Evolutionary conservation across 2,329 filamentous ascomycete genomes (phyloP).

Genomic region (Calonectria honghensis): DNA sequence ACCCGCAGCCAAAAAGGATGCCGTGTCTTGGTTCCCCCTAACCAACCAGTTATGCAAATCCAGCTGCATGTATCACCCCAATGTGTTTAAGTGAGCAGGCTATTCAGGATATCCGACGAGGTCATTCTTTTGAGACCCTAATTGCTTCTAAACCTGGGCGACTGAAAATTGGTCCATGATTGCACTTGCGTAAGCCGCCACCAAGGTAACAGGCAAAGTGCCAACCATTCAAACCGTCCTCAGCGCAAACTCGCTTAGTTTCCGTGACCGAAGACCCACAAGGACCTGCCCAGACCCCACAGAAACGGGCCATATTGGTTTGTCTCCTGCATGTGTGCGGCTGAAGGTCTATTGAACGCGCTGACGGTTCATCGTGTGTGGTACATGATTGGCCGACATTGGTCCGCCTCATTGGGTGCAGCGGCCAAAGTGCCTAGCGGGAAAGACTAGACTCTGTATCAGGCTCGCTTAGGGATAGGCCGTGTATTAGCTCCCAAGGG

Average conservation of each 20-base stretch:
- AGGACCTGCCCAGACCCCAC: background rate
- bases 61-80: background rate
- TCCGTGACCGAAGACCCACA: background rate
- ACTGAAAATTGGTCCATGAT: background rate
- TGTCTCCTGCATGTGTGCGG: background rate
- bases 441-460: too few species aligned
- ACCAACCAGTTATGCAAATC: background rate
- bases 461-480: background rate
- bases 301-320: background rate
- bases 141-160: background rate
- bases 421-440: background rate
- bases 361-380: background rate
- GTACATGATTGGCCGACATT: background rate
- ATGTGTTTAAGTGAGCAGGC: too few species aligned
- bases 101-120: too few species aligned
- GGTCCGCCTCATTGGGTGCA: background rate
- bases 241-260: background rate
- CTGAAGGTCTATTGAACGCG: background rate
- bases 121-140: background rate
- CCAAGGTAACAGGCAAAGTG: background rate
- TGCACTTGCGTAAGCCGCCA: background rate
- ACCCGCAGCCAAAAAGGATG: too few species aligned
- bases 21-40: too few species aligned
- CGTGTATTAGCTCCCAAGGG: background rate
- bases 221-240: background rate